These are phyloP conservation scores for Paspalum vaginatum DNA, from an alignment of 176 grass and related monocot genomes.

Conservation along the genomic window DNA sequence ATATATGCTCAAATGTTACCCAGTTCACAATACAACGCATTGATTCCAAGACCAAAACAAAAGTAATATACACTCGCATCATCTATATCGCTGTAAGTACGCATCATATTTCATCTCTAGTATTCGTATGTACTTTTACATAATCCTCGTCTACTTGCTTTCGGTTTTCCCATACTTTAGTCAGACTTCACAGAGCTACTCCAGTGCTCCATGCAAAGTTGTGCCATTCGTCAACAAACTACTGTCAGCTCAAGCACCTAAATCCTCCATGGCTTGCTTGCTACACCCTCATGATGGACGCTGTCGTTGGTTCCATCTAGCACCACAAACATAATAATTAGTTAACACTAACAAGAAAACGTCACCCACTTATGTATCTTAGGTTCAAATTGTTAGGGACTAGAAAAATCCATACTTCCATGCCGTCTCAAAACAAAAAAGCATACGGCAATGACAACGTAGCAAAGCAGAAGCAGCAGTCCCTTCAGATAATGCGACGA, in stretches of 20 bases:
- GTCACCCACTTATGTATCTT: neutral
- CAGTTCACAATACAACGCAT: neutral
- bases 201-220: conserved; percentile 26
- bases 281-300: conserved; percentile 13
- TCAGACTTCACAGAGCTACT: neutral
- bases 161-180: neutral
- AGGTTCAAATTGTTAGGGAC: neutral
- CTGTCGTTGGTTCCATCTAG: conserved; percentile 10
- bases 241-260: conserved; percentile 32
- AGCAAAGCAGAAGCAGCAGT: conserved; percentile 71
- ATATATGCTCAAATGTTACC: neutral
- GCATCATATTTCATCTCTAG: neutral
- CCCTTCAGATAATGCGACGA: conserved; percentile 93
- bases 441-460: conserved; percentile 57
- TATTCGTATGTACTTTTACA: neutral
- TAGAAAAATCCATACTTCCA: conserved; percentile 48
- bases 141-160: neutral
- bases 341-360: neutral
- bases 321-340: neutral
- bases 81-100: neutral
- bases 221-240: conserved; percentile 3
- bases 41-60: neutral
- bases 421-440: conserved; percentile 64
- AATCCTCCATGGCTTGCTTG: conserved; percentile 9
- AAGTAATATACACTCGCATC: neutral